phyloP scores from a whole-genome alignment of 208 protist genomes.

The Tetramitus jugosus region DNA sequence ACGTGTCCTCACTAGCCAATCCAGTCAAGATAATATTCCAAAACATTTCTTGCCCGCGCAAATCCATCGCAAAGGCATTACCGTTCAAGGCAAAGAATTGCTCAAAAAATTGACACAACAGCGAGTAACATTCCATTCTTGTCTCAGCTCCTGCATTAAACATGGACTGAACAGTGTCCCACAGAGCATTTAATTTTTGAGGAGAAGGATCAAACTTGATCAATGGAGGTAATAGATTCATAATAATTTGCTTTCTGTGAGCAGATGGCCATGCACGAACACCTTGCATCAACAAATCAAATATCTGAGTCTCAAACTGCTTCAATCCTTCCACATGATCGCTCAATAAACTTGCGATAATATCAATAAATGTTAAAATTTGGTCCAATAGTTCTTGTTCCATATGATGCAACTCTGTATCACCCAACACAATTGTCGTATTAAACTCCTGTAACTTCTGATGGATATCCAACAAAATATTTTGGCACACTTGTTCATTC shows the following conservation, averaged over 20 bases:
- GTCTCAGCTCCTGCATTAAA: not conserved
- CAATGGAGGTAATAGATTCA: not conserved
- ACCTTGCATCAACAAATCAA: not conserved
- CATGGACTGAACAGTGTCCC: not conserved
- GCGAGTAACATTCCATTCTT: not conserved
- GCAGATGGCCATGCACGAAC: not conserved
- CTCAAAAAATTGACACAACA: not conserved
- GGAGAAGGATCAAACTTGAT: not conserved
- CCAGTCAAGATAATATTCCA: not conserved
- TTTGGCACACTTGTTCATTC: too few relatives aligned
- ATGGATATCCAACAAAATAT: not conserved
- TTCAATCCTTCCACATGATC: not conserved
- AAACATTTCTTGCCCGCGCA: not conserved
- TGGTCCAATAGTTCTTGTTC: not conserved
- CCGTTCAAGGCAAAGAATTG: not conserved
- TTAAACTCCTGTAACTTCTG: not conserved
- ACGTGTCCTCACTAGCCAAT: not conserved
- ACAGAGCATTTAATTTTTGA: not conserved
- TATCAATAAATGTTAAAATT: not conserved
- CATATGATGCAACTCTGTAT: not conserved
- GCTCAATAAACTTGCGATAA: not conserved
- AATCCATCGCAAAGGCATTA: not conserved
- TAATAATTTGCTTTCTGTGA: too few relatives aligned
- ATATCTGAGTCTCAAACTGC: not conserved
- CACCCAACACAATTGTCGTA: not conserved